Percentiles rank a stretch among this genome's conserved stretches.
Conservation (phyloP, 2,329 filamentous ascomycete genomes). For the Aspergillus persii region DNA sequence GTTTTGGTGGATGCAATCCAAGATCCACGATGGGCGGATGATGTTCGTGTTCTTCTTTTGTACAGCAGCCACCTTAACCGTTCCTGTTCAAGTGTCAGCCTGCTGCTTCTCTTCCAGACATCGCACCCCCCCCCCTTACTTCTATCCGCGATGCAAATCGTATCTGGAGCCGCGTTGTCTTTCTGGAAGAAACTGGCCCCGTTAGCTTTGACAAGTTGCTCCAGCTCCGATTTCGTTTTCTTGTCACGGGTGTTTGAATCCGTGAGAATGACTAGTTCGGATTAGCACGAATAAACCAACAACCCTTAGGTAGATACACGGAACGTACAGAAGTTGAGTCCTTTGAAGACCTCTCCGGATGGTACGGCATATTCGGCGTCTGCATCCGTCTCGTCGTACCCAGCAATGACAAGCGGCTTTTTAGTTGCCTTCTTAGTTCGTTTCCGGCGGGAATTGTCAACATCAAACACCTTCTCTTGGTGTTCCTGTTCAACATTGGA, state of each 20-base stretch:
- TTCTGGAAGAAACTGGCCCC: slow-evolving; percentile 78
- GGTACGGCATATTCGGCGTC: slow-evolving; percentile 56
- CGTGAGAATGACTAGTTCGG: slow-evolving; percentile 62
- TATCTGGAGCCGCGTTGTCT: slow-evolving; percentile 59
- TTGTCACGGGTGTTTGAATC: slow-evolving; percentile 69
- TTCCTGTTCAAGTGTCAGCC: slow-evolving; percentile 33
- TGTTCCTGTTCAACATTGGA: slow-evolving; percentile 66
- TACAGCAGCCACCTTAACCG: slow-evolving; percentile 78
- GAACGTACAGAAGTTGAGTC: slow-evolving; percentile 67
- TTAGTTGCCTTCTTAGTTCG: slow-evolving; percentile 57
- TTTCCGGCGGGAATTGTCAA: slow-evolving; percentile 66
- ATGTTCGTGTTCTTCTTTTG: slow-evolving; percentile 73
- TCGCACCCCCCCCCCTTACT: slow-evolving; percentile 38
- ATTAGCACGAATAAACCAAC: slow-evolving; percentile 9
- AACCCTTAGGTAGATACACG: background rate
- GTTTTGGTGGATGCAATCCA: slow-evolving; percentile 69
- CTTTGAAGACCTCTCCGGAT: slow-evolving; percentile 67
- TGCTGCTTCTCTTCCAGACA: too few relatives aligned
- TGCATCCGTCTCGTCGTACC: slow-evolving; percentile 55
- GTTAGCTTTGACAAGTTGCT: slow-evolving; percentile 76
- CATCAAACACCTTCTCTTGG: slow-evolving; percentile 70
- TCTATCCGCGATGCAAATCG: slow-evolving; percentile 76
- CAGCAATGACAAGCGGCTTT: slow-evolving; percentile 72
- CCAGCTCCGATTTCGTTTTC: slow-evolving; percentile 74
- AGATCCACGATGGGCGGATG: slow-evolving; percentile 75